Conservation (phyloP, 2,329 filamentous ascomycete genomes). For the Emmonsiellopsis sp. region DNA sequence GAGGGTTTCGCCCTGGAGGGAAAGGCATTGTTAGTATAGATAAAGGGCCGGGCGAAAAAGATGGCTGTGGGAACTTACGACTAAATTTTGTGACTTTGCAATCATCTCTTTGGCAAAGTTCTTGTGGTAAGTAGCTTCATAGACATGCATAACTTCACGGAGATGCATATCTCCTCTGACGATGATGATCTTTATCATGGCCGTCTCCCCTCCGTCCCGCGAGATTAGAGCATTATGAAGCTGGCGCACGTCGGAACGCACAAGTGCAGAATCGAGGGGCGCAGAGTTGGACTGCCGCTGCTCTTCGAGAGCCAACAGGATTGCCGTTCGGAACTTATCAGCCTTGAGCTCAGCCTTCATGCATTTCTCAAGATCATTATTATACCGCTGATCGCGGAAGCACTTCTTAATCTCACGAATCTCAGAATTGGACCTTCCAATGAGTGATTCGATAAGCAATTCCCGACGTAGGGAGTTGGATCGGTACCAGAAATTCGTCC, state of each 20-base stretch:
- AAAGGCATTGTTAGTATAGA: slow-evolving; percentile 8
- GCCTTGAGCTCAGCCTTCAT: slow-evolving; percentile 90
- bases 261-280: slow-evolving; percentile 49
- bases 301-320: slow-evolving; percentile 75
- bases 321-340: slow-evolving; percentile 88
- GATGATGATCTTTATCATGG: slow-evolving; percentile 79
- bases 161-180: slow-evolving; percentile 73
- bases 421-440: slow-evolving; percentile 83
- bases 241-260: slow-evolving; percentile 63
- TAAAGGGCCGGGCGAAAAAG: not conserved
- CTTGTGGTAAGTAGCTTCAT: slow-evolving; percentile 60
- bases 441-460: slow-evolving; percentile 83
- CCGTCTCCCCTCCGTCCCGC: slow-evolving; percentile 68
- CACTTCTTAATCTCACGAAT: slow-evolving; percentile 76
- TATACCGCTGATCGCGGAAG: slow-evolving; percentile 88
- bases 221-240: slow-evolving; percentile 62
- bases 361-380: slow-evolving; percentile 68
- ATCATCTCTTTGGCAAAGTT: slow-evolving; percentile 88
- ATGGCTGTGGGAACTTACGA: slow-evolving; percentile 53
- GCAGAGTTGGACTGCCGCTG: slow-evolving; percentile 73
- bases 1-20: slow-evolving; percentile 72
- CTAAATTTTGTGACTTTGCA: slow-evolving; percentile 80
- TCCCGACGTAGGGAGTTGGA: slow-evolving; percentile 74
- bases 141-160: slow-evolving; percentile 65
- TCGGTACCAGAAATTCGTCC: slow-evolving; percentile 98